These are phyloP conservation scores for Exutisphaerella laricina DNA, from an alignment of 2,329 filamentous ascomycete species.

Conservation along the genomic window DNA sequence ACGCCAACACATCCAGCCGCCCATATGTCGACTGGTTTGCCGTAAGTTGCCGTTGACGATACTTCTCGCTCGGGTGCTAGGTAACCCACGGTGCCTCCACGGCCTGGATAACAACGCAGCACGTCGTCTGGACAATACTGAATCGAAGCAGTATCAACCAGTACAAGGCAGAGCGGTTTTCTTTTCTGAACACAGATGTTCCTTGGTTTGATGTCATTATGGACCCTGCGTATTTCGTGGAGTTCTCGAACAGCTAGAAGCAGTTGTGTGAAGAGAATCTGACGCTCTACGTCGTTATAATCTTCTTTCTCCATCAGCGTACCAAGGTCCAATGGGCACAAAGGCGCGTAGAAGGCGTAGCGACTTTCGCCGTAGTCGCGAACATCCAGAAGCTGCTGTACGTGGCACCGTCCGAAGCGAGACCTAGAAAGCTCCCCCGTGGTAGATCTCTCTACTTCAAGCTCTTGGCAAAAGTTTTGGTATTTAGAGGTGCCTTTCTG, in stretches of 20 bases:
- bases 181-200: conserved; percentile 4
- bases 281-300: neutral
- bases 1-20: too few species aligned
- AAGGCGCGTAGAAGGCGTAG: conserved; percentile 3
- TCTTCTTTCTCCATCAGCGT: neutral
- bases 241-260: conserved; percentile 4
- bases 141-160: conserved; percentile 7
- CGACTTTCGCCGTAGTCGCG: neutral
- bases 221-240: conserved; percentile 2
- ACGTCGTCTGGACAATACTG: neutral
- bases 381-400: neutral
- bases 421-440: neutral
- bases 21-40: too few species aligned
- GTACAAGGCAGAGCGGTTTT: conserved; percentile 1
- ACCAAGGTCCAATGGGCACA: neutral
- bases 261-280: conserved; percentile 6
- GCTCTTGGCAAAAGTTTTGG: neutral
- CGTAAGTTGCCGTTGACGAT: too few species aligned
- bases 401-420: conserved; percentile 3
- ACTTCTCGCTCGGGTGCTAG: too few species aligned
- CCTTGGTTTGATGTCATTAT: conserved; percentile 5
- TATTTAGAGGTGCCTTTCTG: conserved; percentile 1
- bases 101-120: conserved; percentile 1
- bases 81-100: conserved; percentile 5
- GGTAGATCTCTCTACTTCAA: neutral